Conservation (phyloP, 352 stramenopile species). For the Globisporangium carolinianum region DNA sequence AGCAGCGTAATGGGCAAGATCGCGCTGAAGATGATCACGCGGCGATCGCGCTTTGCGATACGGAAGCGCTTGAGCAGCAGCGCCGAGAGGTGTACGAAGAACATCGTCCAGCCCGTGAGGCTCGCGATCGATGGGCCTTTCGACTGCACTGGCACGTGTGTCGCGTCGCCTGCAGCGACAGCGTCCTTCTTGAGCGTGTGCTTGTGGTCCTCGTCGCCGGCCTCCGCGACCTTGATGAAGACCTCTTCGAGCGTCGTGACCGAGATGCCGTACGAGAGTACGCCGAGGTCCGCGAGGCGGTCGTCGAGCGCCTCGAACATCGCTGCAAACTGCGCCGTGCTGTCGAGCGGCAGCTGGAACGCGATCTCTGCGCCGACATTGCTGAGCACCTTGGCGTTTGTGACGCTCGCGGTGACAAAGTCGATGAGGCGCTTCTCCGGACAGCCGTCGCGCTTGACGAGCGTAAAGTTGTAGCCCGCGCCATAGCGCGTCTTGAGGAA, state of each 20-base stretch:
- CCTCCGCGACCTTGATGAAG: conserved; percentile 86
- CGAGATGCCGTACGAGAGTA: conserved; percentile 74
- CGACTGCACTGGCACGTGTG: background rate
- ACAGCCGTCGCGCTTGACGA: conserved; percentile 25
- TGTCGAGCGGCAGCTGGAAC: conserved; percentile 67
- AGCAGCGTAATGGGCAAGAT: conserved; percentile 48
- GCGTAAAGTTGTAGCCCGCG: conserved; percentile 32
- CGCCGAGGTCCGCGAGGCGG: conserved; percentile 23
- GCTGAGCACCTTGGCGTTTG: conserved; percentile 50
- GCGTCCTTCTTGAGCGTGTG: conserved; percentile 30
- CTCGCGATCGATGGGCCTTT: conserved; percentile 15
- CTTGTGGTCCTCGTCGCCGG: conserved; percentile 35
- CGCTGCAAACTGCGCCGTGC: conserved; percentile 38
- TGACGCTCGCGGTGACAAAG: conserved; percentile 28
- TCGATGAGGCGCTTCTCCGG: conserved; percentile 28
- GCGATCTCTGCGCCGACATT: conserved; percentile 77
- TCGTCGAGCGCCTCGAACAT: conserved; percentile 73
- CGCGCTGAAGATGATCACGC: conserved; percentile 80
- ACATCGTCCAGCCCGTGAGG: conserved; percentile 30
- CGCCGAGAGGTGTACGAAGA: conserved; percentile 81
- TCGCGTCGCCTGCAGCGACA: background rate
- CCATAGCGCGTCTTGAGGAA: conserved; percentile 69
- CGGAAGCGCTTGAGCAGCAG: conserved; percentile 87
- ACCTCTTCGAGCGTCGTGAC: conserved; percentile 90
- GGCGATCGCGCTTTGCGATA: conserved; percentile 89